Conservation (phyloP, 2,329 filamentous ascomycete species). For the Cercospora citrullina region DNA sequence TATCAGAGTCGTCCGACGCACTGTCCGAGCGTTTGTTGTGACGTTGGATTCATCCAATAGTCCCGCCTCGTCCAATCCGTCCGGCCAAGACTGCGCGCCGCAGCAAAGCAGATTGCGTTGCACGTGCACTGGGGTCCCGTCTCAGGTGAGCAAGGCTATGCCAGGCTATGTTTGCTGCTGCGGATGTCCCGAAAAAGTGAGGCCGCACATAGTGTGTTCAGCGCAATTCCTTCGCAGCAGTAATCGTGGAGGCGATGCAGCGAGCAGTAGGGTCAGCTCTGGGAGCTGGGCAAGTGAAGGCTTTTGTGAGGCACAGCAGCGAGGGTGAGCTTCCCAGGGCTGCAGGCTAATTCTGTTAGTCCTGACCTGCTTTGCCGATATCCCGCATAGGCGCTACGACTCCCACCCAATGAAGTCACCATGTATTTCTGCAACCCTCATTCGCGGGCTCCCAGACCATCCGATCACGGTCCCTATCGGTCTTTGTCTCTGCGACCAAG, state of each 20-base stretch:
- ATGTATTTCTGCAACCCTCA: neutral
- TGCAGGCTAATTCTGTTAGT: conserved; percentile 4
- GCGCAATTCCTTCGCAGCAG: neutral
- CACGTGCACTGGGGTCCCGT: neutral
- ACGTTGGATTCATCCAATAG: conserved; percentile 16
- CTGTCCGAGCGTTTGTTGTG: conserved; percentile 17
- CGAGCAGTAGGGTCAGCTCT: neutral
- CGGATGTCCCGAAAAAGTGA: neutral
- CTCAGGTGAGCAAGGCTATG: conserved; percentile 3
- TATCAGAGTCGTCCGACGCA: neutral
- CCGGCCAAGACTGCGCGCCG: conserved; percentile 19
- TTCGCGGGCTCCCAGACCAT: conserved; percentile 1
- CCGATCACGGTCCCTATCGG: conserved; percentile 3
- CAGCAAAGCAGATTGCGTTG: conserved; percentile 9
- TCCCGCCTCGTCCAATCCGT: neutral
- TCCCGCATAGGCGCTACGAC: neutral
- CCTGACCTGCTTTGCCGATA: neutral
- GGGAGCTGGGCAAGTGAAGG: conserved; percentile 6
- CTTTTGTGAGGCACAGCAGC: conserved; percentile 6
- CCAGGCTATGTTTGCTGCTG: conserved; percentile 9
- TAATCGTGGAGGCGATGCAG: conserved; percentile 4
- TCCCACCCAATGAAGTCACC: conserved; percentile 2
- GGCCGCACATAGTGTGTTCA: conserved; percentile 3
- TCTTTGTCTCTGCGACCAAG: conserved; percentile 12
- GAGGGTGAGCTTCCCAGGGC: neutral